Percentiles rank a stretch among this genome's conserved stretches.
Conservation (phyloP, 2,329 filamentous ascomycete genomes). For the Neonectria faginata region DNA sequence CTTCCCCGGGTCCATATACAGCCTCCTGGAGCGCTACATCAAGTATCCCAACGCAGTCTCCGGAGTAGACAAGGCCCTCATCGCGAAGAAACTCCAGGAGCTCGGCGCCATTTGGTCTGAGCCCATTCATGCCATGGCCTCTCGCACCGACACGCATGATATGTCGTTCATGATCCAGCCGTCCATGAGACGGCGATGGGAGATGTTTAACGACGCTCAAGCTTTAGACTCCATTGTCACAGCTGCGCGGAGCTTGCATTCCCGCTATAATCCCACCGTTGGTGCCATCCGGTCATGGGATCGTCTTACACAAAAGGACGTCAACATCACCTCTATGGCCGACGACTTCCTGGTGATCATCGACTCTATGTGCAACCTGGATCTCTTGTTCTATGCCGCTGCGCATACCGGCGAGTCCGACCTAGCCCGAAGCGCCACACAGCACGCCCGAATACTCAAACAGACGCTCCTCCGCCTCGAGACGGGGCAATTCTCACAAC, state of each 20-base stretch:
- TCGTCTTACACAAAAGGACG: slow-evolving; percentile 46
- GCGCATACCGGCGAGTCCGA: slow-evolving; percentile 45
- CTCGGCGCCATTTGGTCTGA: slow-evolving; percentile 50
- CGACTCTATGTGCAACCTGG: slow-evolving; percentile 57
- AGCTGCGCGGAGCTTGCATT: slow-evolving; percentile 58
- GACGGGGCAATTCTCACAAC: slow-evolving; percentile 19
- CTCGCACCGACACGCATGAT: slow-evolving; percentile 64
- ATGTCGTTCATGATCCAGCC: slow-evolving; percentile 67
- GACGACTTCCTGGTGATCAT: slow-evolving; percentile 56
- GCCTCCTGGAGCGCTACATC: slow-evolving; percentile 49
- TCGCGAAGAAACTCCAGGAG: slow-evolving; percentile 36
- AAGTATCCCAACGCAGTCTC: slow-evolving; percentile 47
- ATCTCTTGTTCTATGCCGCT: slow-evolving; percentile 53
- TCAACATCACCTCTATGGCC: slow-evolving; percentile 47
- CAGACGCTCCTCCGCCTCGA: slow-evolving; percentile 56
- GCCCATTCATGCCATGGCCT: slow-evolving; percentile 48
- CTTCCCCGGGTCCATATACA: slow-evolving; percentile 53
- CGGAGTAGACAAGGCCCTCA: slow-evolving; percentile 14
- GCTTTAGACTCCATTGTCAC: slow-evolving; percentile 56
- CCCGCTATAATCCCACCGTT: slow-evolving; percentile 56
- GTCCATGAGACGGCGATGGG: slow-evolving; percentile 61
- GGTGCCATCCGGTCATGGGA: slow-evolving; percentile 64
- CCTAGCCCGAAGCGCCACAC: slow-evolving; percentile 47
- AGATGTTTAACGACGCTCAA: slow-evolving; percentile 54
- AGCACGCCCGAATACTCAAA: slow-evolving; percentile 56